A percentile compares a stretch with the other conserved stretches of the same genome.
phyloP scores from a whole-genome alignment of 345 rosid genomes.

The Salix purpurea region DNA sequence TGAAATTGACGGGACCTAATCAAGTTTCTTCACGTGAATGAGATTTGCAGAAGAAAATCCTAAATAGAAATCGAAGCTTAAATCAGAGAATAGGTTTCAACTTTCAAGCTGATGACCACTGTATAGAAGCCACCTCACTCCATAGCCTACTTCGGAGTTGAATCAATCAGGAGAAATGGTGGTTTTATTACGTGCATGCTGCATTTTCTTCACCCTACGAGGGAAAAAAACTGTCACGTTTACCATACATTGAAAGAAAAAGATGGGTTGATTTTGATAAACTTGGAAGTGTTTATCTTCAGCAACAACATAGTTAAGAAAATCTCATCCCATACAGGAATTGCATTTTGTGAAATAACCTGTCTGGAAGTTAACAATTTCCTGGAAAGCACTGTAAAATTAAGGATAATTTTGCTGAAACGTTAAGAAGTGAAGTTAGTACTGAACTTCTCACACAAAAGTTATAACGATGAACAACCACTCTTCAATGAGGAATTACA shows the following conservation, averaged over 20 bases:
- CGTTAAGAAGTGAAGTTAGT: background rate
- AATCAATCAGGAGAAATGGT: background rate
- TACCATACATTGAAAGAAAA: background rate
- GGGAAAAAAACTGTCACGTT: background rate
- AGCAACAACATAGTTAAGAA: background rate
- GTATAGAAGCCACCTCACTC: background rate
- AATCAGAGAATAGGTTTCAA: background rate
- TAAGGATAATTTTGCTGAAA: background rate
- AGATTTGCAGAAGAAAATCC: background rate
- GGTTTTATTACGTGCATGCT: background rate
- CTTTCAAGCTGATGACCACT: background rate
- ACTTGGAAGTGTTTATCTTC: background rate
- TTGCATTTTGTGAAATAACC: background rate
- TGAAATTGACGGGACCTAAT: constrained; percentile 11
- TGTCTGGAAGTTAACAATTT: background rate
- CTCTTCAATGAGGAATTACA: too few species aligned
- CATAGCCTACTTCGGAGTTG: background rate
- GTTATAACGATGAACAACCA: too few species aligned
- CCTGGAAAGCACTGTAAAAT: background rate
- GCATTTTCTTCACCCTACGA: background rate
- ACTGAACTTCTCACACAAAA: background rate
- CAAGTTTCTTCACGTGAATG: background rate
- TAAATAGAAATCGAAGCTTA: background rate
- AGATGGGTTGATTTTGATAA: background rate
- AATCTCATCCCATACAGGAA: background rate